Conservation (phyloP, 2,329 filamentous ascomycete species). For the Colletotrichum sp. region DNA sequence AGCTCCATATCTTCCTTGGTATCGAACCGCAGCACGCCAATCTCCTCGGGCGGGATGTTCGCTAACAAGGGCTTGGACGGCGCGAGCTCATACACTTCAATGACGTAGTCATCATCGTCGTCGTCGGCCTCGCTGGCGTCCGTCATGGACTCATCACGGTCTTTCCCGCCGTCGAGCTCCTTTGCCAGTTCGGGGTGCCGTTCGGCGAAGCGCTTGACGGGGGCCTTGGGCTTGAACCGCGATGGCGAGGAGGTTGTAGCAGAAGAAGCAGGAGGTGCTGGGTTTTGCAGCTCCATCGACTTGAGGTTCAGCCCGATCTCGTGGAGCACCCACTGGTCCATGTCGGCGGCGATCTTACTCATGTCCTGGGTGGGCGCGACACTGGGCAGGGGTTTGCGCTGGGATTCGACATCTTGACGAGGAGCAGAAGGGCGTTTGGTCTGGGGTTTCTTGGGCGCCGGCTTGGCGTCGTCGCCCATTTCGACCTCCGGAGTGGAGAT, state of each 20-base stretch:
- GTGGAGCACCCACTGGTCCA: slow-evolving; percentile 64
- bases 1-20: slow-evolving; percentile 63
- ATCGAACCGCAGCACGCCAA: slow-evolving; percentile 63
- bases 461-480: neutral
- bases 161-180: slow-evolving; percentile 25
- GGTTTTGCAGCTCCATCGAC: slow-evolving; percentile 45
- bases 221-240: slow-evolving; percentile 62
- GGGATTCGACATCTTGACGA: neutral
- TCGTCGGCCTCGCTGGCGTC: slow-evolving; percentile 48
- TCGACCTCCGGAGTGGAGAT: neutral
- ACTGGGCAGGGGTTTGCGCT: slow-evolving; percentile 27
- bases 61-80: slow-evolving; percentile 55
- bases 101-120: slow-evolving; percentile 62
- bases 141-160: slow-evolving; percentile 38
- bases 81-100: slow-evolving; percentile 69
- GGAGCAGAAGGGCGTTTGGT: slow-evolving; percentile 1
- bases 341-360: slow-evolving; percentile 56
- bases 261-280: neutral
- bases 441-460: slow-evolving; percentile 14
- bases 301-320: slow-evolving; percentile 61
- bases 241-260: slow-evolving; percentile 21
- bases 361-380: slow-evolving; percentile 46
- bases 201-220: slow-evolving; percentile 59
- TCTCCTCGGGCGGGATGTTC: slow-evolving; percentile 52
- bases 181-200: slow-evolving; percentile 52